Evolutionary conservation across 2,329 filamentous ascomycete species (phyloP), one percentile per base, ranked within the genome.

Genomic region (Arthrobotrys iridis): DNA sequence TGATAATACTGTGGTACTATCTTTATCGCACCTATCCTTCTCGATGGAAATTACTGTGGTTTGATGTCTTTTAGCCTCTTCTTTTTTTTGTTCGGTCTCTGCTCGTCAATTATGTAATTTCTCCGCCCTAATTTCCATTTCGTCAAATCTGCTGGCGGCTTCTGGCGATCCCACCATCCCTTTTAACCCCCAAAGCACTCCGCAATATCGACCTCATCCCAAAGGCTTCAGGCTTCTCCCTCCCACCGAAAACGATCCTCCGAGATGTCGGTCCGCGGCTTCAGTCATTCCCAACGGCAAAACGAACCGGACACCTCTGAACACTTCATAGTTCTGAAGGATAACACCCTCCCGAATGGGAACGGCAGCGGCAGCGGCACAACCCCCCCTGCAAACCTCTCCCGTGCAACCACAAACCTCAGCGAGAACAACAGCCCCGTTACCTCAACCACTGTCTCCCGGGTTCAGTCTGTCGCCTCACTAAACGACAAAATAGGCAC

Each of bases 251-350:
- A 22, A 1, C 43, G 13, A 64, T 48, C 52, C 18, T 10, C 37
- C 45, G 46, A 63, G 22, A 71, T 66, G 62, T 74, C 70, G 28
- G 41, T 67, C 45, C 58, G 59, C 33, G 62, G 70, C 55, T 74
- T 67, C 46, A 67, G 62, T 11, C 13, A 41, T 24, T 63, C 70
- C 43, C 62, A 67, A 58, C 30, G 52, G 18, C 62, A 58, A n/a
- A 28, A 46, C 33, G 70, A 74, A n/a, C 43, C 55, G 13, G 68
- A 37, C 48, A 55, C 65, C 59, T 18, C 22, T 33, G 72, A 76
- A 35, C 72, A 76, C 41, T 64, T 76, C 18, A 76, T 76, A 46
- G 58, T 66, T 40, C 63, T 76, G 40, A 68, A 70, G 46, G 72
- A 76, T 45, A 76, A 76, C 46, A 76, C 72, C 43, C 33, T 48